Evolutionary conservation across 2,329 filamentous ascomycete species (phyloP).

Genomic region (Aspergillus puulaauensis): DNA sequence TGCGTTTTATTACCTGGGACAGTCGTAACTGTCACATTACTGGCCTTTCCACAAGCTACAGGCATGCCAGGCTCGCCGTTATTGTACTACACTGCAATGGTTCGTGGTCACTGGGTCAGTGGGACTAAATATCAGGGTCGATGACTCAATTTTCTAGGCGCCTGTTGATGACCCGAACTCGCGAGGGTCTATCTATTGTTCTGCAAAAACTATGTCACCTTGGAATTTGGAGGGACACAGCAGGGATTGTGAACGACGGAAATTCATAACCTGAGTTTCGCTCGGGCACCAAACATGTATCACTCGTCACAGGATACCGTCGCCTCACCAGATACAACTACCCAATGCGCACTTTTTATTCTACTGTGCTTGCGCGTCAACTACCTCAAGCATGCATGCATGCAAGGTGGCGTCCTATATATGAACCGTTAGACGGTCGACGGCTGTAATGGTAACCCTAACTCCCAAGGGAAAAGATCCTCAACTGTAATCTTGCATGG

Average conservation of each 20-base stretch:
- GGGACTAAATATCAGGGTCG: neutral
- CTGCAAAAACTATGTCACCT: neutral
- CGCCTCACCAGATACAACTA: neutral
- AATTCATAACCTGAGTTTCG: neutral
- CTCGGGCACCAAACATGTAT: neutral
- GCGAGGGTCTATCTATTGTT: neutral
- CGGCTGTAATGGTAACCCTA: neutral
- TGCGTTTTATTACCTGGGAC: neutral
- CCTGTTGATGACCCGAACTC: neutral
- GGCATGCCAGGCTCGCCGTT: neutral
- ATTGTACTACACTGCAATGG: slow-evolving; percentile 10
- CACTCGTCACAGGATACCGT: neutral
- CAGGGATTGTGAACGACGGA: neutral
- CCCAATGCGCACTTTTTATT: neutral
- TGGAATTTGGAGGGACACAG: neutral
- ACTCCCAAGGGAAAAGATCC: neutral
- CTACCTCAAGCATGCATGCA: slow-evolving; percentile 2
- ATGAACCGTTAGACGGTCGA: neutral
- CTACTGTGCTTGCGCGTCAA: neutral
- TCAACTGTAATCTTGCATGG: slow-evolving; percentile 9
- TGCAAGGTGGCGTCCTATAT: slow-evolving; percentile 6
- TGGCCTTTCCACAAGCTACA: neutral
- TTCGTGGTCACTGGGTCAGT: neutral
- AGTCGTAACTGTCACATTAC: neutral
- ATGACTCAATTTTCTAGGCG: neutral